Conservation (phyloP, 2,329 filamentous ascomycete genomes). For the Alternaria atra region DNA sequence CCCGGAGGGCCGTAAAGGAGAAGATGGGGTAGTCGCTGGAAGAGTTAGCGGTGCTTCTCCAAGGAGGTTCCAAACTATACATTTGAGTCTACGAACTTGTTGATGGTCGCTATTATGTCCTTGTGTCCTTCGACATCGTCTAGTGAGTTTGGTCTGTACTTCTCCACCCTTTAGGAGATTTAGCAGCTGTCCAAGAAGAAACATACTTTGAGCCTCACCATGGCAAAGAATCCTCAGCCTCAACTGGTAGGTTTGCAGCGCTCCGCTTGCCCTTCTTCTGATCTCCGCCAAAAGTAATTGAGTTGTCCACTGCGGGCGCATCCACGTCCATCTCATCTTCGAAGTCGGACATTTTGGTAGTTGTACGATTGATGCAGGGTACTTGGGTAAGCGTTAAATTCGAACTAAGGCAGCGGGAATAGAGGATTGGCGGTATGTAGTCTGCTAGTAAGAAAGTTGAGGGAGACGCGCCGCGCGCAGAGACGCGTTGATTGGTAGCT, state of each 20-base stretch:
- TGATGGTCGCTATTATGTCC: slow-evolving; percentile 96
- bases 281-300: slow-evolving; percentile 76
- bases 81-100: slow-evolving; percentile 95
- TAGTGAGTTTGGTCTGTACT: slow-evolving; percentile 89
- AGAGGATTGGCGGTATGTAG: neutral
- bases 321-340: slow-evolving; percentile 76
- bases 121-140: slow-evolving; percentile 95
- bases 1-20: slow-evolving; percentile 96
- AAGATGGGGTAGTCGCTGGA: slow-evolving; percentile 84
- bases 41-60: slow-evolving; percentile 13
- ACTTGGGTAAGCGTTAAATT: neutral
- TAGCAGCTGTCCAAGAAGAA: neutral
- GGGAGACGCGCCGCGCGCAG: slow-evolving; percentile 28
- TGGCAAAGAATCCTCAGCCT: slow-evolving; percentile 91
- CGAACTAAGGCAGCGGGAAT: neutral
- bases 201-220: slow-evolving; percentile 66
- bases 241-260: slow-evolving; percentile 90
- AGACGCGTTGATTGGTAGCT: slow-evolving; percentile 50
- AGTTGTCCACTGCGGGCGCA: slow-evolving; percentile 60
- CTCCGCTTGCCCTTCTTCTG: slow-evolving; percentile 88
- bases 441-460: neutral
- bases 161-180: slow-evolving; percentile 77
- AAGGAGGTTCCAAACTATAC: slow-evolving; percentile 49
- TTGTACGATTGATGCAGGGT: neutral
- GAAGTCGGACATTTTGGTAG: slow-evolving; percentile 60